Base-by-base conservation (phyloP, 2,329 filamentous ascomycete species). In the Piedraia hortae region DNA sequence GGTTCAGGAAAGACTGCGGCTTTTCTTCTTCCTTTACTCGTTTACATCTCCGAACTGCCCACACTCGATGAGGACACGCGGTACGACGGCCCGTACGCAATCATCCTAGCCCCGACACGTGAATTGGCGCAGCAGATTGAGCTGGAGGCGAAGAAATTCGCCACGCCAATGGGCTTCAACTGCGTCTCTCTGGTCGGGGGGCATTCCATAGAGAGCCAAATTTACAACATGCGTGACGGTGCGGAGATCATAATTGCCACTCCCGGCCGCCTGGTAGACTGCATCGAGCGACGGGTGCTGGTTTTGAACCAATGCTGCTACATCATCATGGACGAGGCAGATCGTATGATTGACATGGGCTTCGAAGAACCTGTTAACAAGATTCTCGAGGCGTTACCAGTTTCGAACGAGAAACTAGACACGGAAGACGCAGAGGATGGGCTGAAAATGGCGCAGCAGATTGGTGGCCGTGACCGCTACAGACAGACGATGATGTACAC, bases 401-500 rank as follows among this genome's bases (percentile, higher is more conserved):
- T 90, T 5, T 58, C 60, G 21, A 93, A 97, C 46, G 75, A 90
- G 46, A 97, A 93, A 46, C 85, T 85, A 0, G 85, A 97, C 45
- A 72, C 63, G 0, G 82, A 93, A 7, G 75, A 74, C 23, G 85
- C 85, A 4, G 85, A 97, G 45, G 62, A 93, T 39, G 56, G 73
- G 0, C 54, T 60, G 25, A 64, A 69, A n/a, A 93, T 93, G 82
- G 69, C 66, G 35, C 59, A 63, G 26, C 71, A 72, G 36, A 50
- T 89, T 2, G 67, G 68, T 23, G 64, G 64, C 10, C 64, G 65
- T 33, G 70, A 78, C 37, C 61, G 72, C 11, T 93, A 93, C 50
- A 59, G 85, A 27, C 82, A 97, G 46, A 97, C 85, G 0, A 97
- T 97, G 85, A 97, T 97, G 85, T 97, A 93, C 62, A 93, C 85